Percentiles rank a stretch among this genome's conserved stretches.
Evolutionary conservation across 345 rosid species (phyloP).

Genomic region (Trapa incisa): DNA sequence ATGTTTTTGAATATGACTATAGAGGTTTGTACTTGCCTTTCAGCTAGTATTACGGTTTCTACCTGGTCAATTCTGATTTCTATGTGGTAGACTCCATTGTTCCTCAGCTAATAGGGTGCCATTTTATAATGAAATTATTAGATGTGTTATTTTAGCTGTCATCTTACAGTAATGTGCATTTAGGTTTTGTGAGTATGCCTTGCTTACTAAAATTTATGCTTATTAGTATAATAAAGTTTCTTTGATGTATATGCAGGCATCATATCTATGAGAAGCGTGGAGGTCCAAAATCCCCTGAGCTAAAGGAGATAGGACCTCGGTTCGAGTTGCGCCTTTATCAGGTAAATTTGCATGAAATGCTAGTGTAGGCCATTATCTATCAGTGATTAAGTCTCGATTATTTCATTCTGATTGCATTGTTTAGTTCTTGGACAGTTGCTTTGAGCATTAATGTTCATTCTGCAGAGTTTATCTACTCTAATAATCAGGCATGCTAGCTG

Average conservation of each 20-base stretch:
- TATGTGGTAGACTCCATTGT: too few relatives aligned
- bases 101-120: too few relatives aligned
- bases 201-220: neutral
- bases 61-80: too few relatives aligned
- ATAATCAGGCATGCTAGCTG: neutral
- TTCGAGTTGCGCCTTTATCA: slow-evolving; percentile 81
- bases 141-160: neutral
- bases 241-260: slow-evolving; percentile 33
- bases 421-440: neutral
- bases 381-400: neutral
- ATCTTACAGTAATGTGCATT: neutral
- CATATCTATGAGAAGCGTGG: slow-evolving; percentile 63
- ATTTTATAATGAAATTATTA: too few relatives aligned
- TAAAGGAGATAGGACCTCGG: slow-evolving; percentile 81
- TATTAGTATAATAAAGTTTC: neutral
- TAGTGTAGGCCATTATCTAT: neutral
- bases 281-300: slow-evolving; percentile 70
- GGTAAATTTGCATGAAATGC: slow-evolving; percentile 24
- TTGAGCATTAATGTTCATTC: neutral
- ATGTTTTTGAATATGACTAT: neutral
- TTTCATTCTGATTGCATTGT: neutral
- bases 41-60: too few relatives aligned
- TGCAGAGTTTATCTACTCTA: neutral
- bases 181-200: neutral
- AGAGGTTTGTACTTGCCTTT: neutral